Evolutionary conservation across 345 rosid genomes (phyloP).

Genomic region (Geranium brycei): DNA sequence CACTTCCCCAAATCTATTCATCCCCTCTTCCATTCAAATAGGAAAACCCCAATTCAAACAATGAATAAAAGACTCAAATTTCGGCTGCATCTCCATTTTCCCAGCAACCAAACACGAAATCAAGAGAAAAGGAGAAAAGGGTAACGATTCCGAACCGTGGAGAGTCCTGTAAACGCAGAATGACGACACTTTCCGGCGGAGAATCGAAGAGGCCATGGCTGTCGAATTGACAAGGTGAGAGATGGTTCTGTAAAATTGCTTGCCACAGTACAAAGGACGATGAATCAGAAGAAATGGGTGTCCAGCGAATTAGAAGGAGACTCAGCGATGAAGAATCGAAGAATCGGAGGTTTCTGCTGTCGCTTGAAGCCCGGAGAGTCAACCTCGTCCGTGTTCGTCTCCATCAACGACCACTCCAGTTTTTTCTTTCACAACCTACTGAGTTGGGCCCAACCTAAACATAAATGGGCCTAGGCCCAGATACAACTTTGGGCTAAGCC

Average conservation of each 20-base stretch:
- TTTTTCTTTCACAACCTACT: no score
- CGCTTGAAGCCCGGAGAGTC: background rate
- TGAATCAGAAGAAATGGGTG: background rate
- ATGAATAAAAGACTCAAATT: no score
- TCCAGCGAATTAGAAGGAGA: slow-evolving; percentile 12
- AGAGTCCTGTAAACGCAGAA: slow-evolving; percentile 34
- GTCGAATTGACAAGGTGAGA: no score
- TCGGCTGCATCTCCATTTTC: background rate
- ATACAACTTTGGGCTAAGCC: no score
- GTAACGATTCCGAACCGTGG: slow-evolving; percentile 32
- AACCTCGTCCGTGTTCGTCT: background rate
- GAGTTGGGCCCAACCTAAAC: no score
- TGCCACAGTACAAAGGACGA: background rate
- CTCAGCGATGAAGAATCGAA: slow-evolving; percentile 8
- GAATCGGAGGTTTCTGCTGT: slow-evolving; percentile 9
- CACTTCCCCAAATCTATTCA: background rate
- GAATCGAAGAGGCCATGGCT: slow-evolving; percentile 37
- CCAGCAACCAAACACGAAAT: slow-evolving; percentile 5
- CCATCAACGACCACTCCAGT: background rate
- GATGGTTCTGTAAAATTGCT: background rate
- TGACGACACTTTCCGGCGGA: slow-evolving; percentile 46
- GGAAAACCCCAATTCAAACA: background rate
- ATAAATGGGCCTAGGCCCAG: no score
- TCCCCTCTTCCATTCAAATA: background rate
- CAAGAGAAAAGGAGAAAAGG: slow-evolving; percentile 1